Percentiles rank a stretch among this genome's conserved stretches.
Conservation (phyloP, 768 basidiomycete genomes). For the Coprinopsis marcescibilis region DNA sequence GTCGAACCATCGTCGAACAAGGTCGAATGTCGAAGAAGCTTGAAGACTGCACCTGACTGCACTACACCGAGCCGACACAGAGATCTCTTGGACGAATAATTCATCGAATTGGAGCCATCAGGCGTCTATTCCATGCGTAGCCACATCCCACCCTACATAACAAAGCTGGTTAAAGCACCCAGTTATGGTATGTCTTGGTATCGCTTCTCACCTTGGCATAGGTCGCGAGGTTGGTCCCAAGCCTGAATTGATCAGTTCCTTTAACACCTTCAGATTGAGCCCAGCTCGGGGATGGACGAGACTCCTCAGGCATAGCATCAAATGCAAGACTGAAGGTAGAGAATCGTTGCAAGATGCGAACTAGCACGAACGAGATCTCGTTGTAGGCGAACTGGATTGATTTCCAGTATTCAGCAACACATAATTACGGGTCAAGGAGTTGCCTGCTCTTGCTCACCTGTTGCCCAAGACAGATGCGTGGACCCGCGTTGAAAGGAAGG, state of each 20-base stretch:
- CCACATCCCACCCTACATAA: slow-evolving; percentile 21
- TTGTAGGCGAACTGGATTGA: slow-evolving; percentile 43
- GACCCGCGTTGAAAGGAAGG: too few species aligned
- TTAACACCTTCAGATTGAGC: slow-evolving; percentile 19
- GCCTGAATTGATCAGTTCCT: slow-evolving; percentile 25
- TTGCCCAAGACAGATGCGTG: too few species aligned
- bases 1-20: too few species aligned
- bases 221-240: slow-evolving; percentile 10
- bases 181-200: background rate
- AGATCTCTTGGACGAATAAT: too few species aligned
- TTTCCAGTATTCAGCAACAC: too few species aligned
- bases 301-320: slow-evolving; percentile 28
- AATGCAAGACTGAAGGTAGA: slow-evolving; percentile 29
- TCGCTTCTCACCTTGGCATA: slow-evolving; percentile 18
- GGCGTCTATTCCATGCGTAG: slow-evolving; percentile 19
- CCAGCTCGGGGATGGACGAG: slow-evolving; percentile 35
- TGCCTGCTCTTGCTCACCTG: too few species aligned
- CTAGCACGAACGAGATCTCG: slow-evolving; percentile 42
- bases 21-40: too few species aligned
- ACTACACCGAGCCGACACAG: too few species aligned
- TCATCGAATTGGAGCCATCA: too few species aligned
- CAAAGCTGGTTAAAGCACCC: background rate
- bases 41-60: too few species aligned
- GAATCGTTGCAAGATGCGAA: slow-evolving; percentile 41
- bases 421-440: too few species aligned